Conservation (phyloP, 2,329 filamentous ascomycete species). For the Trichoderma sp. region DNA sequence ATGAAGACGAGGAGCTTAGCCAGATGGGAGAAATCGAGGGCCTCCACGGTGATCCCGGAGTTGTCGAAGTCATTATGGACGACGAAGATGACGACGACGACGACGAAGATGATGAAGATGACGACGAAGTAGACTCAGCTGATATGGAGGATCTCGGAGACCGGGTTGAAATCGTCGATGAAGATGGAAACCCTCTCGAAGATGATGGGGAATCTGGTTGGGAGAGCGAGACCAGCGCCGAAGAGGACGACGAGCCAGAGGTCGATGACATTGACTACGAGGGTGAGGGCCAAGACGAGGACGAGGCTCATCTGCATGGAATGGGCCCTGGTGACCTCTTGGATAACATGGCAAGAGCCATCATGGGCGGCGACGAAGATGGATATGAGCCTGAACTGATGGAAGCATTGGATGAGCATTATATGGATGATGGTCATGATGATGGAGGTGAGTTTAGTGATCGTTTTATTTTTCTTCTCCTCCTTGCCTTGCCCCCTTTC, state of each 20-base stretch:
- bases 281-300: conserved; percentile 57
- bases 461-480: neutral
- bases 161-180: conserved; percentile 62
- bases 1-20: conserved; percentile 80
- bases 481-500: conserved; percentile 6
- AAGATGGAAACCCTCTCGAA: conserved; percentile 61
- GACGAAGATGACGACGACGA: conserved; percentile 66
- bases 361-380: conserved; percentile 56
- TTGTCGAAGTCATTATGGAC: conserved; percentile 79
- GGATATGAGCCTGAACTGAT: conserved; percentile 56
- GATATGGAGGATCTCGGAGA: conserved; percentile 58
- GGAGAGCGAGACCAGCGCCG: conserved; percentile 63
- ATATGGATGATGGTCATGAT: conserved; percentile 59
- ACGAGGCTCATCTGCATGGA: conserved; percentile 52
- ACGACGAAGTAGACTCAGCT: conserved; percentile 49
- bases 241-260: conserved; percentile 56
- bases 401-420: conserved; percentile 55
- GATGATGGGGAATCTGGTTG: conserved; percentile 63
- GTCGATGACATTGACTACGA: conserved; percentile 59
- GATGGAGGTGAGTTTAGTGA: conserved; percentile 53
- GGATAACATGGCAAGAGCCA: conserved; percentile 58
- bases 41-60: conserved; percentile 61
- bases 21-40: conserved; percentile 87
- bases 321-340: conserved; percentile 52
- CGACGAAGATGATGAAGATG: conserved; percentile 60